Base-by-base conservation (phyloP, 306 rosid species). In the Styphnolobium japonicum region DNA sequence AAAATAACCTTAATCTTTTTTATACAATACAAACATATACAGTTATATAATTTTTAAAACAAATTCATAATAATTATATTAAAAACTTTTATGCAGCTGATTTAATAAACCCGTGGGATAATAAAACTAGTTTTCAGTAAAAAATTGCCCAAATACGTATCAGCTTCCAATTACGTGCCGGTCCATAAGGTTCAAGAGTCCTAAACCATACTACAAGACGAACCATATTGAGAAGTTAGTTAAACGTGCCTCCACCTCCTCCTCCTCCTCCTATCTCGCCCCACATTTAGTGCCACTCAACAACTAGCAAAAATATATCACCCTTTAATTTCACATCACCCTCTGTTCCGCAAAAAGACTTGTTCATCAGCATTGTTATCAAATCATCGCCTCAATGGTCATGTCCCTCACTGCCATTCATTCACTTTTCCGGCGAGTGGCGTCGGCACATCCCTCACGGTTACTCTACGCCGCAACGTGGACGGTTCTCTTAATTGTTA, bases 401-500 rank as follows among this genome's bases (percentile, higher is more conserved):
- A 86, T 84, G 90, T 18, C 80, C 56, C 52, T 85, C 46, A 36
- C 74, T 3, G 53, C 80, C 70, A 66, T 75, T 29, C 72, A 4
- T 60, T 31, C 87, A 2, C 36, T 77, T 37, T 45, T 57, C 39
- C 71, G 51, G 55, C 78, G 61, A 14, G 45, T 73, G 16, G 67
- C 56, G 29, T 51, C 57, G 10, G 31, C 71, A 70, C 60, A 67
- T 7, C 71, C 69, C 27, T 57, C 51, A n/a, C 11, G 2, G 5
- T 1, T 84, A 0, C 39, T 79, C 21, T 45, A 55, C 21, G 87
- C 80, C 2, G 82, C 76, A 12, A 19, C 46, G 5, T 89, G 91
- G 93, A 85, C 91, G 14, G 76, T 73, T n/a, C 64, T 89, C 0
- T 22, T 89, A 6, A 68, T 75, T 23, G 25, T 73, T 0, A 83